phyloP scores from a whole-genome alignment of 306 rosid species.

The Carpinus viminea region DNA sequence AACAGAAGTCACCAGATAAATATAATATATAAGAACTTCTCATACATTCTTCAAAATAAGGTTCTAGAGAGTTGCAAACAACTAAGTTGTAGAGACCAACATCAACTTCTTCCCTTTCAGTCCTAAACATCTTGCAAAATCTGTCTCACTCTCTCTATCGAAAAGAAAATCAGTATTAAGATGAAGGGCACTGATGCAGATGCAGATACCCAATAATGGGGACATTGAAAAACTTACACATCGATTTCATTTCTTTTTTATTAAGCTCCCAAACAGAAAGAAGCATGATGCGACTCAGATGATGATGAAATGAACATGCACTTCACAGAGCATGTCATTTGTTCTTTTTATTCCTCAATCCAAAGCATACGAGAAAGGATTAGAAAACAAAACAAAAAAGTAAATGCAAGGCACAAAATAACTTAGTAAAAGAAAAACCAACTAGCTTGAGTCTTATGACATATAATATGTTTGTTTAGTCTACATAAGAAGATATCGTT shows the following conservation, averaged over 20 bases:
- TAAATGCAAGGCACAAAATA: conserved; percentile 23
- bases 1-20: neutral
- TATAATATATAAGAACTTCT: neutral
- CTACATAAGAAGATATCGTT: neutral
- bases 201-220: neutral
- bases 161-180: neutral
- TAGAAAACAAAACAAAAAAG: conserved; percentile 21
- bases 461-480: neutral
- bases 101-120: neutral
- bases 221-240: neutral
- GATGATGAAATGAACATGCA: neutral
- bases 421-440: conserved; percentile 13
- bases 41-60: neutral
- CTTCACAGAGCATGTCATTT: neutral
- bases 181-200: neutral
- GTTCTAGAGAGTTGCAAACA: neutral
- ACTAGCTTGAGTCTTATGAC: neutral
- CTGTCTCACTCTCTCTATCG: too few species aligned
- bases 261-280: neutral
- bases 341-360: conserved; percentile 12
- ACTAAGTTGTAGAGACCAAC: neutral
- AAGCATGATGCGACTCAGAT: neutral
- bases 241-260: neutral
- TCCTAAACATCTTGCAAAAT: too few species aligned
- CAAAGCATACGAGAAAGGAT: conserved; percentile 13